Percentiles rank a stretch among this genome's conserved stretches.
Evolutionary conservation across 139 green algal genomes (phyloP).

Genomic region (Haematococcus sp.): DNA sequence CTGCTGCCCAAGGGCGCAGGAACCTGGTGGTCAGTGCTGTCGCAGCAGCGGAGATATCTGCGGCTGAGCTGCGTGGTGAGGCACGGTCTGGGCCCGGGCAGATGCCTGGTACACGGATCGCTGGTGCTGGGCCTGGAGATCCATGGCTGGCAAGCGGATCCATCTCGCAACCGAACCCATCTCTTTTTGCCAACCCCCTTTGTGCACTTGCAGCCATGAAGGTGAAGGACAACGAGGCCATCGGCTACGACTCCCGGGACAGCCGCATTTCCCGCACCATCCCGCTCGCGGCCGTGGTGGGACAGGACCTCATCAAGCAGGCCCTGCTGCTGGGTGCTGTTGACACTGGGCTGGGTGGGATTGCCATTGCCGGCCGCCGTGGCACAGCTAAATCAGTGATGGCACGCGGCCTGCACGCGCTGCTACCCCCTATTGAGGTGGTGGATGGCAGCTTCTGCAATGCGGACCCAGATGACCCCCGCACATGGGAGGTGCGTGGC

Average conservation of each 20-base stretch:
- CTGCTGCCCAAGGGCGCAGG: neutral
- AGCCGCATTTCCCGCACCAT: slow-evolving; percentile 56
- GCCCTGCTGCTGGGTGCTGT: slow-evolving; percentile 96
- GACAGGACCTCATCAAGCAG: slow-evolving; percentile 93
- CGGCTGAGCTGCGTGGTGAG: slow-evolving; percentile 31
- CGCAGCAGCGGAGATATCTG: slow-evolving; percentile 21
- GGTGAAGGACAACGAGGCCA: slow-evolving; percentile 16
- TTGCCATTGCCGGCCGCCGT: slow-evolving; percentile 88
- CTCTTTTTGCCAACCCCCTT: neutral
- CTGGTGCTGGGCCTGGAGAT: neutral
- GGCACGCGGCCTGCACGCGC: slow-evolving; percentile 90
- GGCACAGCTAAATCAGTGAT: slow-evolving; percentile 98
- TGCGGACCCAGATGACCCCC: slow-evolving; percentile 85
- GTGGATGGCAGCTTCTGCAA: slow-evolving; percentile 91
- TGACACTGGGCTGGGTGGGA: slow-evolving; percentile 86
- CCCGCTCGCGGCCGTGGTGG: slow-evolving; percentile 84
- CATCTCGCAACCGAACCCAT: neutral
- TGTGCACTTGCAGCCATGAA: slow-evolving; percentile 19
- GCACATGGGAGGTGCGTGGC: slow-evolving; percentile 80
- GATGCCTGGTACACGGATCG: neutral
- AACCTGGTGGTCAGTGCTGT: slow-evolving; percentile 13
- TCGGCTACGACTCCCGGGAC: slow-evolving; percentile 10
- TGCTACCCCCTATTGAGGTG: slow-evolving; percentile 97
- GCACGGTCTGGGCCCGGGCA: neutral
- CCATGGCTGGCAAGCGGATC: neutral